Evolutionary conservation across 1,139 yeast species (phyloP), one percentile per base, ranked within the genome.

Genomic region (Taphrina wiesneri): DNA sequence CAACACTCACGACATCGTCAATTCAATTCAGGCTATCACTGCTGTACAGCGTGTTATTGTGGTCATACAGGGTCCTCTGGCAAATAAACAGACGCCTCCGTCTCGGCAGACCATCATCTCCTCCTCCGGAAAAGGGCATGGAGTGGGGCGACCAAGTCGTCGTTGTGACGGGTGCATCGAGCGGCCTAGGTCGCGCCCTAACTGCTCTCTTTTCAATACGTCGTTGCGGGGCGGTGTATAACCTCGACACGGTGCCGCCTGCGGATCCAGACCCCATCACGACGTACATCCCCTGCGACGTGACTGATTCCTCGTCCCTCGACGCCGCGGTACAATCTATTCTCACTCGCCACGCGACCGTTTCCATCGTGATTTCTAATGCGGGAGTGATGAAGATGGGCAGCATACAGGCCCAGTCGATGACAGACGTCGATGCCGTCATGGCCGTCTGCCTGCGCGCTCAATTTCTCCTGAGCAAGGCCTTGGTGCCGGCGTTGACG

Each of bases 81-180:
- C 43, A n/a, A n/a, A n/a, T n/a, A n/a, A n/a, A n/a, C n/a, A n/a
- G n/a, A n/a, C n/a, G n/a, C n/a, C n/a, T n/a, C n/a, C n/a, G n/a
- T n/a, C n/a, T n/a, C n/a, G n/a, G n/a, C n/a, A n/a, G n/a, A n/a
- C n/a, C n/a, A n/a, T n/a, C n/a, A n/a, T n/a, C n/a, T n/a, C n/a
- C n/a, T n/a, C n/a, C n/a, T n/a, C n/a, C n/a, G 6, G 36, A 15
- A 2, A 4, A 32, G 36, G 15, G 36, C 36, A 4, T 4, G 28
- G 32, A 6, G n/a, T 34, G 46, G 59, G 15, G 39, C 6, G 57
- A 51, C 26, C 90, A 88, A 71, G 77, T 87, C 13, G 87, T 86
- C 0, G 75, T 90, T n/a, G 78, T 92, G 28, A 91, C 97, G 0
- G 97, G 97, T 0, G 97, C 97, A 0, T 74, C 83, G 1, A 77